Evolutionary conservation across 2,329 filamentous ascomycete species (phyloP).

Genomic region (Didymosphaeria variabile): DNA sequence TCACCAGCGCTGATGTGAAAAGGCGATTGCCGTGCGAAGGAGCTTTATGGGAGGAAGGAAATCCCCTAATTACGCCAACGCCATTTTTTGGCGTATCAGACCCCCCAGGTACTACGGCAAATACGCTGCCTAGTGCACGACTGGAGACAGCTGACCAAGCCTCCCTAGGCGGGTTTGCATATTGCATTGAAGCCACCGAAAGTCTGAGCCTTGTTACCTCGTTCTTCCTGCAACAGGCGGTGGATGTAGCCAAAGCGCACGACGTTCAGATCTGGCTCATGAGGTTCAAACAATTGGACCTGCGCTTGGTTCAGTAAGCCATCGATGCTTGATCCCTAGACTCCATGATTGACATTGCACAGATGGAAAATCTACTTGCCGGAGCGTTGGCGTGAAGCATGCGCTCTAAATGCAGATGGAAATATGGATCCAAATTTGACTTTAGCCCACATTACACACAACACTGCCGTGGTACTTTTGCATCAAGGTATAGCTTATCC

Average conservation of each 20-base stretch:
- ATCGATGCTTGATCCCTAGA: background rate
- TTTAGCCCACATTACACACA: slow-evolving; percentile 41
- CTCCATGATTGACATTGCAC: background rate
- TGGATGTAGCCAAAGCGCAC: slow-evolving; percentile 36
- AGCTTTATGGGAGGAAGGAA: slow-evolving; percentile 40
- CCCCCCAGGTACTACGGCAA: slow-evolving; percentile 29
- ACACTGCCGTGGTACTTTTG: slow-evolving; percentile 36
- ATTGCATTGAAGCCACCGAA: slow-evolving; percentile 46
- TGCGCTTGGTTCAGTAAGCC: slow-evolving; percentile 40
- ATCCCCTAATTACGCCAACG: slow-evolving; percentile 45
- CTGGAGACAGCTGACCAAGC: slow-evolving; percentile 35
- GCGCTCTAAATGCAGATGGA: slow-evolving; percentile 49
- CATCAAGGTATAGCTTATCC: slow-evolving; percentile 45
- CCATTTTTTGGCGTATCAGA: slow-evolving; percentile 55
- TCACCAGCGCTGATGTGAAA: slow-evolving; percentile 46
- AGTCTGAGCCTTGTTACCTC: slow-evolving; percentile 45
- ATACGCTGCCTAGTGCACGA: slow-evolving; percentile 25
- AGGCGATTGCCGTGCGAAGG: slow-evolving; percentile 49
- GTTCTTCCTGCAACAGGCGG: slow-evolving; percentile 48
- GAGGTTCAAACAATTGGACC: slow-evolving; percentile 42
- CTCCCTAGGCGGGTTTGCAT: slow-evolving; percentile 45
- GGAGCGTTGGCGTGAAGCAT: slow-evolving; percentile 33
- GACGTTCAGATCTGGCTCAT: slow-evolving; percentile 48
- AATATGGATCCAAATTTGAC: slow-evolving; percentile 42
- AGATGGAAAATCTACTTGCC: slow-evolving; percentile 21